phyloP scores from a whole-genome alignment of 169 alveolate species.

The Plasmodium coatneyi region DNA sequence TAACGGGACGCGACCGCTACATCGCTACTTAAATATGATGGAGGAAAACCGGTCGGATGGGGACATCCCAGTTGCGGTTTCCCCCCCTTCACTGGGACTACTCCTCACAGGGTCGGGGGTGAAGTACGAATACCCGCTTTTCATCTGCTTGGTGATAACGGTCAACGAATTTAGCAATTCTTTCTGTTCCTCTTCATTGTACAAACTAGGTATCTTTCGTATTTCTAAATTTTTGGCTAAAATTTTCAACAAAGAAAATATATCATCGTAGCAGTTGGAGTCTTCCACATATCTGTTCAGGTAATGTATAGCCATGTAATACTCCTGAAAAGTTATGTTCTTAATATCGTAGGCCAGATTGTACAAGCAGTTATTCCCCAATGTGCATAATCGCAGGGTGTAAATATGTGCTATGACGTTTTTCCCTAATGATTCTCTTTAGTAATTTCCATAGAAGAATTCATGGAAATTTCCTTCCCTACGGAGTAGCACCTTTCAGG shows the following conservation, averaged over 20 bases:
- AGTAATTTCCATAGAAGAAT: too few species aligned
- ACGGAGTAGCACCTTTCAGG: too few species aligned
- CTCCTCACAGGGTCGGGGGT: slow-evolving; percentile 5
- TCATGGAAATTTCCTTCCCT: too few species aligned
- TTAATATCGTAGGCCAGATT: slow-evolving; percentile 49
- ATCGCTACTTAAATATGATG: background rate
- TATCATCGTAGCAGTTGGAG: slow-evolving; percentile 75
- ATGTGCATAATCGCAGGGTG: too few species aligned
- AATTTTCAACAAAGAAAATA: slow-evolving; percentile 61
- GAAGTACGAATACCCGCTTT: background rate
- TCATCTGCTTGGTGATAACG: slow-evolving; percentile 44
- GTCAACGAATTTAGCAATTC: slow-evolving; percentile 55
- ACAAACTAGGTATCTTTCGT: slow-evolving; percentile 76
- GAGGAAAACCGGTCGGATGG: slow-evolving; percentile 1
- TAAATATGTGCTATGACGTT: too few species aligned
- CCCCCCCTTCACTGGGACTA: slow-evolving; percentile 3
- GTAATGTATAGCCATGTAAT: slow-evolving; percentile 70
- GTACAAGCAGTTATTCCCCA: slow-evolving; percentile 74
- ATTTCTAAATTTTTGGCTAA: slow-evolving; percentile 71
- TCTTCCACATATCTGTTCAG: slow-evolving; percentile 73
- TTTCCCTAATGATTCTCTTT: too few species aligned
- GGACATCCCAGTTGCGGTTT: background rate
- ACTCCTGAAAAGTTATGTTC: slow-evolving; percentile 71
- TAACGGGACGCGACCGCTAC: background rate
- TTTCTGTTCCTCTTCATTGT: slow-evolving; percentile 66